phyloP scores from a whole-genome alignment of 176 grass and related monocot species.

The Avena sativa region DNA sequence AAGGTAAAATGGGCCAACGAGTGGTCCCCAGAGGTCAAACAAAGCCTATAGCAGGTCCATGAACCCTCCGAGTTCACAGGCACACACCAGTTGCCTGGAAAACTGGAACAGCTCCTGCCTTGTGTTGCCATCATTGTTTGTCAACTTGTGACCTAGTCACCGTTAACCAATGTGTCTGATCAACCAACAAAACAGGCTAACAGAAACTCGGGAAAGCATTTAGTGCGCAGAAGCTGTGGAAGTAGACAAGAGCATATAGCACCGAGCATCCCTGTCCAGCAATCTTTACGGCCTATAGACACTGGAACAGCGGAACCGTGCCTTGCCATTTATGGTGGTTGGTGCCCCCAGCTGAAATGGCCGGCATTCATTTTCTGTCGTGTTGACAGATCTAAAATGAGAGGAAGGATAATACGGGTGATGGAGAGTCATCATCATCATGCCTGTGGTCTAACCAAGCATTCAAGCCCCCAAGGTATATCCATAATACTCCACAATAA shows the following conservation, averaged over 20 bases:
- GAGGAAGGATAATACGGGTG: not conserved
- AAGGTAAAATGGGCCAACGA: conserved; percentile 21
- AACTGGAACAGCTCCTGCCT: conserved; percentile 21
- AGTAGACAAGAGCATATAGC: conserved; percentile 25
- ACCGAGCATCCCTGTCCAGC: conserved; percentile 32
- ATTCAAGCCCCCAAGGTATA: conserved; percentile 1
- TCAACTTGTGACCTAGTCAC: conserved; percentile 28
- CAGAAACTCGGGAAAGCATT: conserved; percentile 5
- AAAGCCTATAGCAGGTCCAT: conserved; percentile 12
- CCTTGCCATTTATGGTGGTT: conserved; percentile 35
- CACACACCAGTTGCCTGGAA: conserved; percentile 15
- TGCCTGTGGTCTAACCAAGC: not conserved
- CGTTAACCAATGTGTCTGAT: not conserved
- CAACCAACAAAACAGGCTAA: not conserved
- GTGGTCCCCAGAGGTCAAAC: not conserved
- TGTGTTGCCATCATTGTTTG: not conserved
- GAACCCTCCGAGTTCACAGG: not conserved
- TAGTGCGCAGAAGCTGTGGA: not conserved
- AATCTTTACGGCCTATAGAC: not conserved
- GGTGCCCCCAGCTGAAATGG: conserved; percentile 15
- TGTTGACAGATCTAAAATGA: not conserved
- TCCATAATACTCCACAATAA: not conserved
- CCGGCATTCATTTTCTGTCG: conserved; percentile 44
- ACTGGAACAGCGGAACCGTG: conserved; percentile 24
- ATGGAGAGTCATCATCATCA: not conserved